Base-by-base conservation (phyloP, 1,284 basidiomycete species). In the Rhizoctonia solani region DNA sequence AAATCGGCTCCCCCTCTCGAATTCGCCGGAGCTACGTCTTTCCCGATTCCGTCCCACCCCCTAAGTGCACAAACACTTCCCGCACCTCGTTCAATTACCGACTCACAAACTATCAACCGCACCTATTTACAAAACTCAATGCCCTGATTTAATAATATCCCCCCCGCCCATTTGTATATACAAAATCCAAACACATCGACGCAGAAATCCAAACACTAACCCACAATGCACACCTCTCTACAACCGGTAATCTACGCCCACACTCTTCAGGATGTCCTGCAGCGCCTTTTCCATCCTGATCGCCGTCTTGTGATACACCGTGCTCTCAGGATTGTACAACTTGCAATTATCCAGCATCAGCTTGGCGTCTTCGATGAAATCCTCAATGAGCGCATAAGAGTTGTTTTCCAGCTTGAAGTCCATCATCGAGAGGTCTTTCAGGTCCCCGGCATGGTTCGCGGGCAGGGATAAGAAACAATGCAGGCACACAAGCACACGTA, bases 371-470 rank as follows among this genome's bases (percentile, higher is more conserved):
- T 83, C 83, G 5, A 90, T 77, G 75, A 98, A 94, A 49, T 83
- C 82, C 66, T 93, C 89, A 42, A 98, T 80, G 23, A 83, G 85
- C 37, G 83, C 77, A 76, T 98, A 99, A 72, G 87, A 82, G 72
- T 86, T 87, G 54, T 84, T 89, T 68, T 95, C 91, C 29, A 99
- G 85, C 77, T 95, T 98, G 76, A 89, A 85, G 75, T 95, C 91
- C 88, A 99, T 98, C 1, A 93, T 97, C 61, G 82, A 82, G 68
- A 99, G 85, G 76, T 99, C 96, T n/a, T n/a, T n/a, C n/a, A 95
- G 74, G 27, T 27, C 42, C 16, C n/a, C 32, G 21, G 14, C 39
- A n/a, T n/a, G n/a, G n/a, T n/a, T n/a, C n/a, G n/a, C n/a, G n/a
- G n/a, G n/a, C n/a, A n/a, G n/a, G n/a, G 8, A 42, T 6, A 72